These are phyloP conservation scores for Cytospora schulzeri DNA, from an alignment of 2,329 filamentous ascomycete species.

Conservation along the genomic window DNA sequence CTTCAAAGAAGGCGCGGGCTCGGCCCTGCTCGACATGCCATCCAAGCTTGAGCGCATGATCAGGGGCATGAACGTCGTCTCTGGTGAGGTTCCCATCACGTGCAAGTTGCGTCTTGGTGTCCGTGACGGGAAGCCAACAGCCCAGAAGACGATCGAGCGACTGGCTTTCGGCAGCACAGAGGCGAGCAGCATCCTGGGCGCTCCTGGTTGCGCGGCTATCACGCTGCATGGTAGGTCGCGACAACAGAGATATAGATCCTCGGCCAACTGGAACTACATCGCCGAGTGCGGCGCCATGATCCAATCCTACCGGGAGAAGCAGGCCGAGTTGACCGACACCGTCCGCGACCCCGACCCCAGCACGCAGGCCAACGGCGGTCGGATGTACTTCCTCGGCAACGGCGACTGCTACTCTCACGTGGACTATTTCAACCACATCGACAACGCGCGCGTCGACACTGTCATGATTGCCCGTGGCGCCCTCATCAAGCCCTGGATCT, in stretches of 20 bases:
- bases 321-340: slow-evolving; percentile 72
- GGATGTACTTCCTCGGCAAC: slow-evolving; percentile 92
- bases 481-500: slow-evolving; percentile 96
- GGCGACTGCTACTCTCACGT: slow-evolving; percentile 93
- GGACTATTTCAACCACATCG: slow-evolving; percentile 80
- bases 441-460: slow-evolving; percentile 80
- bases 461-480: slow-evolving; percentile 97
- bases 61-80: slow-evolving; percentile 93
- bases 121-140: slow-evolving; percentile 75
- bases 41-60: slow-evolving; percentile 93
- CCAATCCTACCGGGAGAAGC: slow-evolving; percentile 73
- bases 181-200: slow-evolving; percentile 68
- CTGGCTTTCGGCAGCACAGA: slow-evolving; percentile 80
- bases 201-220: slow-evolving; percentile 88
- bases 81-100: slow-evolving; percentile 86
- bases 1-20: slow-evolving; percentile 84
- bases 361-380: slow-evolving; percentile 68
- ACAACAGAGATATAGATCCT: slow-evolving; percentile 90
- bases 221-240: slow-evolving; percentile 91
- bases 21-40: slow-evolving; percentile 84
- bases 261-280: slow-evolving; percentile 95
- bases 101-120: slow-evolving; percentile 95
- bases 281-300: slow-evolving; percentile 85
- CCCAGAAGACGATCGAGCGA: slow-evolving; percentile 78
- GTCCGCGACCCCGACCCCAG: slow-evolving; percentile 74